Percentiles rank a stretch among this genome's conserved stretches.
phyloP scores from a whole-genome alignment of 2,329 filamentous ascomycete species.

The Pyricularia sp. region DNA sequence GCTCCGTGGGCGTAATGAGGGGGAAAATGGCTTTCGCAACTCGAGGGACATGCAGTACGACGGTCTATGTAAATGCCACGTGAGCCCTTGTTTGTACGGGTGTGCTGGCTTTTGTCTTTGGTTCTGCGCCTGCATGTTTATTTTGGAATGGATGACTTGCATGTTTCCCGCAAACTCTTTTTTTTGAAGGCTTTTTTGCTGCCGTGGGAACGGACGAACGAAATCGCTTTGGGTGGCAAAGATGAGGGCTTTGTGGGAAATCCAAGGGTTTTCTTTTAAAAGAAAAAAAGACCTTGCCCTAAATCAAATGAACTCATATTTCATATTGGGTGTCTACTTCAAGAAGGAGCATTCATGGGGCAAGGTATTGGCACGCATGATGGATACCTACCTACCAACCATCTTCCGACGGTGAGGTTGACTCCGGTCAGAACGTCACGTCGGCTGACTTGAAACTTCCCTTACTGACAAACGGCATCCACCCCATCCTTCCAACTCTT shows the following conservation, averaged over 20 bases:
- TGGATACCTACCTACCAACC: neutral
- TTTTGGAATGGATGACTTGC: neutral
- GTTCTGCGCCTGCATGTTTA: neutral
- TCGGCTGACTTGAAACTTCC: neutral
- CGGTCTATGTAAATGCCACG: neutral
- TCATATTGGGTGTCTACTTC: no score
- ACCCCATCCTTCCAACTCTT: neutral
- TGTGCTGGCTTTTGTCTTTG: neutral
- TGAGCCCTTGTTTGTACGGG: neutral
- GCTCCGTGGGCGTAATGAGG: neutral
- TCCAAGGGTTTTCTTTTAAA: neutral
- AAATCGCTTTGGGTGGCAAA: neutral
- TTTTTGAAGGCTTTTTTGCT: neutral
- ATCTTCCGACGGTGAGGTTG: neutral
- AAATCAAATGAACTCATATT: neutral
- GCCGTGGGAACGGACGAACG: neutral
- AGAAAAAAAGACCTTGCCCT: neutral
- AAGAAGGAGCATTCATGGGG: no score
- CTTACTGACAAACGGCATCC: neutral
- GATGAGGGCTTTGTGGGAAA: neutral
- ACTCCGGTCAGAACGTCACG: neutral
- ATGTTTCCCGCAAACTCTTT: neutral
- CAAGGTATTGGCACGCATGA: neutral
- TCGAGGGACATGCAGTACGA: neutral
- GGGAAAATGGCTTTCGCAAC: neutral